phyloP scores from a whole-genome alignment of 495 filamentous ascomycete genomes.

The Penicillium salamii region DNA sequence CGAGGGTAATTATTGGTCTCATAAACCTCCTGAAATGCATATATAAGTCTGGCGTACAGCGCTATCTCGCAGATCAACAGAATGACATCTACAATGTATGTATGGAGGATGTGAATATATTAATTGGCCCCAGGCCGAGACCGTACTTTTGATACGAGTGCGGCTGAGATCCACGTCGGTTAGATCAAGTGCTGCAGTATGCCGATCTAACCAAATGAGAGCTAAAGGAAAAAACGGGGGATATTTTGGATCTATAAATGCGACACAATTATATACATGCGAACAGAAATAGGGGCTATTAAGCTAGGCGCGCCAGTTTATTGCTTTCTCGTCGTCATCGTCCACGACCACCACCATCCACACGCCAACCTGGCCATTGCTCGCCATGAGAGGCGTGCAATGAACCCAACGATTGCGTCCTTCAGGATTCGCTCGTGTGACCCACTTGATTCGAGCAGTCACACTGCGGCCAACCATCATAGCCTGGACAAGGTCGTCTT shows the following conservation, averaged over 20 bases:
- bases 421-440: conserved; percentile 38
- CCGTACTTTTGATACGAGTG: neutral
- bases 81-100: too few species aligned
- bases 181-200: neutral
- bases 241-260: neutral
- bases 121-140: neutral
- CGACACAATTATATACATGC: neutral
- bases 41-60: too few species aligned
- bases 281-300: neutral
- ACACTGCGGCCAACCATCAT: conserved; percentile 58
- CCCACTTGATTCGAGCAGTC: conserved; percentile 63
- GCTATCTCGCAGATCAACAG: too few species aligned
- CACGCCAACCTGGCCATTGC: conserved; percentile 55
- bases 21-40: too few species aligned
- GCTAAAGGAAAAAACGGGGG: neutral
- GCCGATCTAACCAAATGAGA: neutral
- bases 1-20: neutral
- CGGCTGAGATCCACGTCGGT: neutral
- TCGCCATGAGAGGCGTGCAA: conserved; percentile 57
- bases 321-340: conserved; percentile 31
- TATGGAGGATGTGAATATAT: too few species aligned
- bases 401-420: conserved; percentile 56
- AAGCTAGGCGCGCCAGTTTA: neutral
- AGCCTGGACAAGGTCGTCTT: conserved; percentile 56
- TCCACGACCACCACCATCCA: conserved; percentile 63